A percentile compares a stretch with the other conserved stretches of the same genome.
phyloP scores from a whole-genome alignment of 495 filamentous ascomycete genomes.

The Hapsidospora chrysogenum region DNA sequence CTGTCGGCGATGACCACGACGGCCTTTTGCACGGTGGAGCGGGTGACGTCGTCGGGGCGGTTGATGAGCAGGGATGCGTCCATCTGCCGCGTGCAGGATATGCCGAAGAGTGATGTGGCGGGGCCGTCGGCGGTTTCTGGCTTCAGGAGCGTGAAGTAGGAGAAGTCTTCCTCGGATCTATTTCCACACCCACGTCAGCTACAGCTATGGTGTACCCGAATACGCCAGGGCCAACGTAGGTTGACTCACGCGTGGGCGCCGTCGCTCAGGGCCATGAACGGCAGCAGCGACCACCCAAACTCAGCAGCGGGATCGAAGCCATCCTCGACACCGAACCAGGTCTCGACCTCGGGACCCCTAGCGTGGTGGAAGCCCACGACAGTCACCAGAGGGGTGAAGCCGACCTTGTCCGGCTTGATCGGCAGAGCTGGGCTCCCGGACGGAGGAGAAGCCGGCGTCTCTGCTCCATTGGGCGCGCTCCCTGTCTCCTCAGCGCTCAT shows the following conservation, averaged over 20 bases:
- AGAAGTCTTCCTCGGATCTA: slow-evolving; percentile 79
- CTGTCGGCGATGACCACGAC: slow-evolving; percentile 93
- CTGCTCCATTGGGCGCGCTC: slow-evolving; percentile 1
- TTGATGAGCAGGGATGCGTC: slow-evolving; percentile 61
- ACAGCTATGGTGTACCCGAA: background rate
- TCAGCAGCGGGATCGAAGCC: slow-evolving; percentile 64
- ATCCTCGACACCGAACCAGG: slow-evolving; percentile 69
- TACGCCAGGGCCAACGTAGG: background rate
- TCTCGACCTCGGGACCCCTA: slow-evolving; percentile 85
- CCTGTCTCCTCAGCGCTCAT: background rate
- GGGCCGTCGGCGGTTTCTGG: slow-evolving; percentile 37
- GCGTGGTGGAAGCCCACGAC: slow-evolving; percentile 97
- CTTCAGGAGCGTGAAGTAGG: slow-evolving; percentile 85
- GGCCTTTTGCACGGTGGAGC: slow-evolving; percentile 93
- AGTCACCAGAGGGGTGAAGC: slow-evolving; percentile 52
- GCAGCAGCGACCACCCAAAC: slow-evolving; percentile 83
- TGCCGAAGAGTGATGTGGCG: slow-evolving; percentile 86
- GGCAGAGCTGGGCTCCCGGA: slow-evolving; percentile 4
- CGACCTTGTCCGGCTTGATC: slow-evolving; percentile 9
- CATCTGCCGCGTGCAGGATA: slow-evolving; percentile 85
- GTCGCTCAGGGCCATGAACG: slow-evolving; percentile 96
- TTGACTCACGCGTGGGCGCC: slow-evolving; percentile 74
- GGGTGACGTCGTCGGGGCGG: slow-evolving; percentile 74
- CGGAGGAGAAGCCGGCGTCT: background rate
- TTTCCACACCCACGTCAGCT: background rate